Evolutionary conservation across 2,329 filamentous ascomycete genomes (phyloP), one percentile per base, ranked within the genome.

Genomic region (Xylariaceae sp.): DNA sequence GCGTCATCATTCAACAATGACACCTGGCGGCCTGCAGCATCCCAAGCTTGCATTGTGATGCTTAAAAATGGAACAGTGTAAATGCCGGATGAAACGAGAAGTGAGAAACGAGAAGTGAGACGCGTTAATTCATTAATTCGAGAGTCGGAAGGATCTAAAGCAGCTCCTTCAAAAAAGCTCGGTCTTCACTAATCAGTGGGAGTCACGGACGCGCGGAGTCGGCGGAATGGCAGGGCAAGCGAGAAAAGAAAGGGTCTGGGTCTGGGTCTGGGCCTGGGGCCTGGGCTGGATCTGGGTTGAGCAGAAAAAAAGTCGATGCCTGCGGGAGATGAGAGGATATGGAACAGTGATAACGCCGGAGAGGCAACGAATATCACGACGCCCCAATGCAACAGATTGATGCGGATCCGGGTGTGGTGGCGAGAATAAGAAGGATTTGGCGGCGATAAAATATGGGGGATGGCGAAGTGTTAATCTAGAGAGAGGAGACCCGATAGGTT

Each of bases 1-100:
- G 70, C 66, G 47, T 81, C 79, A 60, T 84, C 80, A 67, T 84
- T 84, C 40, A 85, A 73, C 7, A 85, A 73, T 50, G 81, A 84
- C 65, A 85, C 77, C 68, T 76, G 73, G 61, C 79, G 78, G 62
- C 81, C 81, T 42, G 76, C 72, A 43, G 80, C 78, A 68, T 84
- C 78, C 64, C 76, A 72, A 50, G 74, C 77, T 58, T 81, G 75
- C 79, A 84, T 83, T 60, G 56, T 71, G 54, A 44, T 27, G 29
- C 12, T 34, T 47, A 40, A 37, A 44, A 27, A 31, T 9, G 44
- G 8, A 44, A 47, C 40, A 27, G 45, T 27, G 32, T n/a, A 32
- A 39, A 29, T 46, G 50, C 42, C 32, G 2, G 8, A 19, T 39
- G 35, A 48, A 40, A 47, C 56, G 34, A 45, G 27, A 46, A 37